A percentile compares a stretch with the other conserved stretches of the same genome.
Evolutionary conservation across 495 filamentous ascomycete species (phyloP).

Genomic region (Penicillium pancosmium): DNA sequence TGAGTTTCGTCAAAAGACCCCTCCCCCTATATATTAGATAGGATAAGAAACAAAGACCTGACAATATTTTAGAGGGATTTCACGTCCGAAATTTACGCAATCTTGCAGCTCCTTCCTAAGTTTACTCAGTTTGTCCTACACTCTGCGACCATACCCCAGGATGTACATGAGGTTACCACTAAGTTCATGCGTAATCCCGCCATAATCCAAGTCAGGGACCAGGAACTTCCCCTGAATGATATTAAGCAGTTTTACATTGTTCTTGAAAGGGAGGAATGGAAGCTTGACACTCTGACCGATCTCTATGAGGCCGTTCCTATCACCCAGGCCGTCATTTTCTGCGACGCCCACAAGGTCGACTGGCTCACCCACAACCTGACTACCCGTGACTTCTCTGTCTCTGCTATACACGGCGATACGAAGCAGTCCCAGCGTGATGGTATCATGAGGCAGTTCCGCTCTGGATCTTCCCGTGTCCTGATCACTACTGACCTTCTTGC

Average conservation of each 20-base stretch:
- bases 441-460: conserved; percentile 99
- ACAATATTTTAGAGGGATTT: conserved; percentile 67
- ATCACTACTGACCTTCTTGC: conserved; percentile 97
- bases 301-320: conserved; percentile 99
- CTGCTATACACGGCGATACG: conserved; percentile 99
- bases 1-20: too few species aligned
- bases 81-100: conserved; percentile 99
- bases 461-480: conserved; percentile 93
- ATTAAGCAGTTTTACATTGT: conserved; percentile 99
- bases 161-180: conserved; percentile 98
- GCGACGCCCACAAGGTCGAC: conserved; percentile 99
- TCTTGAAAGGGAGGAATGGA: conserved; percentile 99
- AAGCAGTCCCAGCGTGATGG: conserved; percentile 94
- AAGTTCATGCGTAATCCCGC: conserved; percentile 99
- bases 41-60: too few species aligned
- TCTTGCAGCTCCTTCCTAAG: conserved; percentile 96
- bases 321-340: conserved; percentile 99
- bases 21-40: too few species aligned
- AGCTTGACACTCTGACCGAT: conserved; percentile 97
- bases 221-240: conserved; percentile 97
- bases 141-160: conserved; percentile 96
- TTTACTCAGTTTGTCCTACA: conserved; percentile 97
- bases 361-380: conserved; percentile 99
- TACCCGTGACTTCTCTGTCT: conserved; percentile 97
- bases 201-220: conserved; percentile 98